phyloP scores from a whole-genome alignment of 345 rosid species.

The Ceriops decandra region DNA sequence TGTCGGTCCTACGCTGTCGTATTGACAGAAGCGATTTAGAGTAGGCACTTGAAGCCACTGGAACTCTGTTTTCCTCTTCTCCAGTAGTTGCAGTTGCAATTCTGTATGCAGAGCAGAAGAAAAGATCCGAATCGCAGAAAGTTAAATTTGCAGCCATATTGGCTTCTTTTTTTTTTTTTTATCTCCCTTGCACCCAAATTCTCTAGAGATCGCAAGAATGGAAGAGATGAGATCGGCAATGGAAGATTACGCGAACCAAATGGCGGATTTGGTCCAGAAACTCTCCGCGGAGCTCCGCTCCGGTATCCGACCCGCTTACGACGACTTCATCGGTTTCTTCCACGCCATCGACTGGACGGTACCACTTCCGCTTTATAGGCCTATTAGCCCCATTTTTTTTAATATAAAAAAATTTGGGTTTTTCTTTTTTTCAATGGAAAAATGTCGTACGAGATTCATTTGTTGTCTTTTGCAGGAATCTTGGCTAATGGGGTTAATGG shows the following conservation, averaged over 20 bases:
- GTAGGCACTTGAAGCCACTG: too few species aligned
- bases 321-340: slow-evolving; percentile 71
- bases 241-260: slow-evolving; percentile 70
- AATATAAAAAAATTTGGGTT: background rate
- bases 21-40: background rate
- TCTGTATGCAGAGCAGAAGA: too few species aligned
- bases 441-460: background rate
- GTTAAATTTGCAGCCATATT: too few species aligned
- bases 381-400: background rate
- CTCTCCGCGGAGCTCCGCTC: slow-evolving; percentile 75
- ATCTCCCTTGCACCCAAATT: too few species aligned
- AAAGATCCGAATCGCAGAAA: too few species aligned
- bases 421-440: too few species aligned
- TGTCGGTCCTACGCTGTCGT: too few species aligned
- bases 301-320: slow-evolving; percentile 71
- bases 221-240: slow-evolving; percentile 64
- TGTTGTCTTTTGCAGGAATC: slow-evolving; percentile 51
- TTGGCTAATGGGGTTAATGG: slow-evolving; percentile 65
- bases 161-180: too few species aligned
- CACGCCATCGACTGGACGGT: slow-evolving; percentile 98
- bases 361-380: background rate
- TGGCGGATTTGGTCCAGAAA: slow-evolving; percentile 82
- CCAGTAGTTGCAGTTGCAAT: too few species aligned
- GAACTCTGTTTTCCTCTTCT: too few species aligned
- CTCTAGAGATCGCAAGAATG: slow-evolving; percentile 29